Percentiles rank a stretch among this genome's conserved stretches.
phyloP scores from a whole-genome alignment of 164 flowering plant species.

The Piper betle region DNA sequence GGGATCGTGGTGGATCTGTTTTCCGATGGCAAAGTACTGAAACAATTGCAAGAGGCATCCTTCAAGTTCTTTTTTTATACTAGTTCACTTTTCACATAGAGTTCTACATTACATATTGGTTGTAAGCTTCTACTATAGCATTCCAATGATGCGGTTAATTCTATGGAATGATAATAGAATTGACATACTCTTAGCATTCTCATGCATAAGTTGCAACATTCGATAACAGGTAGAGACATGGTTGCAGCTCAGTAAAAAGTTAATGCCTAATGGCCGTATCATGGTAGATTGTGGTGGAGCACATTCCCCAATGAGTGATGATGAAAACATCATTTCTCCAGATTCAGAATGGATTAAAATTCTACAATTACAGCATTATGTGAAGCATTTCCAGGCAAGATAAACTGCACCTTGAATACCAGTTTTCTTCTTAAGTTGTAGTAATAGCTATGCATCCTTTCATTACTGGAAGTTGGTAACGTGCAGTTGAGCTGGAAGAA shows the following conservation, averaged over 20 bases:
- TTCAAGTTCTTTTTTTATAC: neutral
- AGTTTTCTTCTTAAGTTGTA: neutral
- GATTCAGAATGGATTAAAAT: constrained; percentile 34
- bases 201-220: no score
- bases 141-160: neutral
- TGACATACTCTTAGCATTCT: no score
- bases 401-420: constrained; percentile 14
- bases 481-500: constrained; percentile 61
- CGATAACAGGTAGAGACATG: constrained; percentile 32
- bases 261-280: constrained; percentile 68
- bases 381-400: constrained; percentile 53
- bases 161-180: no score
- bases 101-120: neutral
- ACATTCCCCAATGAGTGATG: constrained; percentile 8
- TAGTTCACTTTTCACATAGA: neutral
- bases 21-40: constrained; percentile 53
- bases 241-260: constrained; percentile 35
- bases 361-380: constrained; percentile 42
- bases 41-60: constrained; percentile 48
- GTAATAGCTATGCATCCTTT: neutral
- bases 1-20: constrained; percentile 79
- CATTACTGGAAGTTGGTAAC: neutral
- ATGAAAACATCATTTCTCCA: constrained; percentile 7
- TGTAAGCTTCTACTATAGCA: neutral
- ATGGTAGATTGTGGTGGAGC: constrained; percentile 85